Evolutionary conservation across 306 rosid genomes (phyloP).

Genomic region (Sechiopsis laciniata): DNA sequence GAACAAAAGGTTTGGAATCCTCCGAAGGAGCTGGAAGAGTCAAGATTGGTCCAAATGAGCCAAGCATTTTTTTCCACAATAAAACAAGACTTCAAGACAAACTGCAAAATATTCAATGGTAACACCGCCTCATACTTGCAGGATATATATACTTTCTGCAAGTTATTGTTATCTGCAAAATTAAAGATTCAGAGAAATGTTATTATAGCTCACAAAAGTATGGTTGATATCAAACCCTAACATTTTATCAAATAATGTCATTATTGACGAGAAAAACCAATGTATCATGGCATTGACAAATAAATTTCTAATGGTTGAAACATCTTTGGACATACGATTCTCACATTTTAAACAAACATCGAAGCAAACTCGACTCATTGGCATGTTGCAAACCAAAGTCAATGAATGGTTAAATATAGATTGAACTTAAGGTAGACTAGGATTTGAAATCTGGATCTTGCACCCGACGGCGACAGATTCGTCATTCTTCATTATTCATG

Average conservation of each 20-base stretch:
- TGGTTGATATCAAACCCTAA: background rate
- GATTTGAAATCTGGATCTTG: no score
- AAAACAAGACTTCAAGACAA: slow-evolving; percentile 19
- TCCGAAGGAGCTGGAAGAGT: slow-evolving; percentile 84
- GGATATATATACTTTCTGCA: slow-evolving; percentile 20
- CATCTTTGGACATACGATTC: no score
- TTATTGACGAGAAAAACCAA: background rate
- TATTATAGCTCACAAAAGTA: slow-evolving; percentile 14
- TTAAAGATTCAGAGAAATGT: slow-evolving; percentile 13
- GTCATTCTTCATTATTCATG: no score
- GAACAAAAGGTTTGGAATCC: slow-evolving; percentile 53
- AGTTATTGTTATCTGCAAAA: slow-evolving; percentile 21
- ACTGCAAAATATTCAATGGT: slow-evolving; percentile 12
- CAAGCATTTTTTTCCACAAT: slow-evolving; percentile 38
- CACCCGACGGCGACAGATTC: no score
- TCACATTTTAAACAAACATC: no score
- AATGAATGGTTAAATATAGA: no score
- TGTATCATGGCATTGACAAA: background rate
- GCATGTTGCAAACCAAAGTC: no score
- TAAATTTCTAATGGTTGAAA: no score
- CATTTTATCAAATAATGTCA: background rate
- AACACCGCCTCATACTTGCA: slow-evolving; percentile 21
- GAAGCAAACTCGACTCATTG: no score
- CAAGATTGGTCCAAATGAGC: slow-evolving; percentile 62
- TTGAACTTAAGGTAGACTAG: no score